Conservation (phyloP, 192 early-diverging fungal species). For the Coemansia umbellata region DNA sequence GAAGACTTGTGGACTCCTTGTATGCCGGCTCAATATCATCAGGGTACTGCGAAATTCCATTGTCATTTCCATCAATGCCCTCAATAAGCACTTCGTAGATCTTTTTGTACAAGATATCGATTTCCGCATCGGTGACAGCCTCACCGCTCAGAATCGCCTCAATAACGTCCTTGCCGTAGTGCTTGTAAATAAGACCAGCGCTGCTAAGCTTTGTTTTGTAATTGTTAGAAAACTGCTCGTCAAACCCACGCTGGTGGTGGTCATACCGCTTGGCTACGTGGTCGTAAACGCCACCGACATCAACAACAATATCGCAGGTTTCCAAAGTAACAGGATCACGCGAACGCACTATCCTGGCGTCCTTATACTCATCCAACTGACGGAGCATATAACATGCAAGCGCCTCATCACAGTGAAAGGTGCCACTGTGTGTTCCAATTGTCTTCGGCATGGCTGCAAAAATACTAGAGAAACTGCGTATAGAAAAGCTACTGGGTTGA, state of each 20-base stretch:
- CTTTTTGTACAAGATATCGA: conserved; percentile 75
- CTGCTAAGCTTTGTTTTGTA: conserved; percentile 86
- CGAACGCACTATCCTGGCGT: conserved; percentile 70
- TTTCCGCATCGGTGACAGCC: conserved; percentile 44
- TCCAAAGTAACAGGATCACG: conserved; percentile 77
- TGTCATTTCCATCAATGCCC: conserved; percentile 83
- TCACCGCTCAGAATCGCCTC: conserved; percentile 23
- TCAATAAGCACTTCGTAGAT: conserved; percentile 82
- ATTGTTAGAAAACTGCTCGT: conserved; percentile 73
- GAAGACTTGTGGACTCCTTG: conserved; percentile 75
- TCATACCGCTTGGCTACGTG: conserved; percentile 71
- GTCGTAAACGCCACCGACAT: conserved; percentile 92
- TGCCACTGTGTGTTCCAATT: conserved; percentile 83
- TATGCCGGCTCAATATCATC: conserved; percentile 74
- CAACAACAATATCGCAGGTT: conserved; percentile 83
- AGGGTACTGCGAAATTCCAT: conserved; percentile 89
- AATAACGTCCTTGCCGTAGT: conserved; percentile 86
- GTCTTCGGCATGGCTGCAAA: conserved; percentile 47
- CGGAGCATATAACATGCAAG: conserved; percentile 86
- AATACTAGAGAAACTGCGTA: neutral
- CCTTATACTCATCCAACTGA: conserved; percentile 58
- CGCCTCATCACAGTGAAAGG: conserved; percentile 87
- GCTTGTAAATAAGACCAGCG: conserved; percentile 97
- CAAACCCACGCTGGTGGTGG: conserved; percentile 94
- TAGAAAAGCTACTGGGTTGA: too few relatives aligned